Evolutionary conservation across 257 asterid species (phyloP).

Genomic region (Eustoma russellianum): DNA sequence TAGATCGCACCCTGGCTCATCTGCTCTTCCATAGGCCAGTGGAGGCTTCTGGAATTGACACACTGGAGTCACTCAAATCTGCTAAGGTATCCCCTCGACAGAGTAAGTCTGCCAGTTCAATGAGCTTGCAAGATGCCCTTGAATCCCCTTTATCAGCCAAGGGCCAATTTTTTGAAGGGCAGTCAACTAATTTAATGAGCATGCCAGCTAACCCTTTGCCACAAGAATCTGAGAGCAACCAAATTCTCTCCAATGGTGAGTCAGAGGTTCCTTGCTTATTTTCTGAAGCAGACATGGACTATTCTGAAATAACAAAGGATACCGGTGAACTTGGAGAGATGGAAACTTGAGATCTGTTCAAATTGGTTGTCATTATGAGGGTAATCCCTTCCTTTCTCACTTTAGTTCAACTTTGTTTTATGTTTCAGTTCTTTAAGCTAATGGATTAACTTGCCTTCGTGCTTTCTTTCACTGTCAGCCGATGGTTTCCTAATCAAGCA

Average conservation of each 20-base stretch:
- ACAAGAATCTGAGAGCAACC: conserved; percentile 25
- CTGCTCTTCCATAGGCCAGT: conserved; percentile 68
- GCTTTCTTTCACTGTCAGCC: conserved; percentile 36
- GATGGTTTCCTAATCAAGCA: conserved; percentile 15
- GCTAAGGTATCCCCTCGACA: conserved; percentile 31
- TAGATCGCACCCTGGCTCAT: conserved; percentile 82
- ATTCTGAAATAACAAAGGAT: conserved; percentile 22
- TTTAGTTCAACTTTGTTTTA: conserved; percentile 7
- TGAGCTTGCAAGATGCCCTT: conserved; percentile 29
- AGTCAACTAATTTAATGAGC: conserved; percentile 21
- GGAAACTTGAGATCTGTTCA: conserved; percentile 26
- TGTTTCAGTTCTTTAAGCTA: conserved; percentile 4
- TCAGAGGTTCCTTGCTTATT: conserved; percentile 26
- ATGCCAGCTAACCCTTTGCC: conserved; percentile 18
- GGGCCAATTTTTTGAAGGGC: conserved; percentile 25
- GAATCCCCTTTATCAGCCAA: conserved; percentile 41
- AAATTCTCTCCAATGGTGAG: conserved; percentile 29
- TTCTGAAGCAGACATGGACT: conserved; percentile 22
- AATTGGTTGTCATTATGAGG: conserved; percentile 15
- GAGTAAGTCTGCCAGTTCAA: conserved; percentile 23
- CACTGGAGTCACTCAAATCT: conserved; percentile 40
- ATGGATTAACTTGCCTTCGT: conserved; percentile 25
- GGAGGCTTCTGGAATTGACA: conserved; percentile 38
- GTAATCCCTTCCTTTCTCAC: conserved; percentile 33
- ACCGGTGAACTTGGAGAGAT: conserved; percentile 1